Base-by-base conservation (phyloP, 2,329 filamentous ascomycete genomes). In the Periconia macrospinosa region DNA sequence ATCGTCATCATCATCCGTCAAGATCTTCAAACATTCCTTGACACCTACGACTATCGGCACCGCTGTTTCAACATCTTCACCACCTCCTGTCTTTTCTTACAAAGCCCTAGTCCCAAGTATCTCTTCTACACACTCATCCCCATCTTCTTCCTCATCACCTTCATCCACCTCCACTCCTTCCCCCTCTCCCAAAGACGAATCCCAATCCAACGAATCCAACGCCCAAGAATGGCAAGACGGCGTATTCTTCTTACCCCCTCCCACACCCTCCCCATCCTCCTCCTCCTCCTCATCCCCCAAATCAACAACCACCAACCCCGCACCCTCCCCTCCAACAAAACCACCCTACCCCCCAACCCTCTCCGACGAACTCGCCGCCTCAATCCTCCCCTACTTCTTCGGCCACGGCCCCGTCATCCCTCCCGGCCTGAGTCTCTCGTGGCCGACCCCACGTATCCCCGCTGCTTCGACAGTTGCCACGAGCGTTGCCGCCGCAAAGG, bases 331-430 rank as follows among this genome's bases (percentile, higher is more conserved):
- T n/a, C n/a, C n/a, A n/a, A n/a, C n/a, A n/a, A 37, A 37, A 6
- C 23, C 23, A 37, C 33, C 33, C 7, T 17, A 8, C 17, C 41
- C 44, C 14, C 44, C 44, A 17, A 46, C 44, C 23, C n/a, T 46
- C 27, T 8, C 13, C 23, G 3, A 5, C 23, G 47, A 49, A 19
- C 40, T 50, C 14, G 53, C 55, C 33, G 54, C 53, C 7, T 27
- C 49, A 1, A 41, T 59, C 13, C 44, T 63, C 1, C 62, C 62
- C 1, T 59, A 37, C 18, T 44, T 67, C 50, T 17, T 60, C 17
- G 62, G 55, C 3, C 62, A 59, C 8, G 62, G 62, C 1, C 64
- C 64, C 5, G 57, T 63, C 14, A 14, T 61, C 2, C 61, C 64
- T 1, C 17, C 46, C 2, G 59, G 58, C 18, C 13, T 58, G 6